A percentile compares a stretch with the other conserved stretches of the same genome.
These are phyloP conservation scores for Diaporthe sp. DNA, from an alignment of 2,329 filamentous ascomycete species.

Conservation along the genomic window DNA sequence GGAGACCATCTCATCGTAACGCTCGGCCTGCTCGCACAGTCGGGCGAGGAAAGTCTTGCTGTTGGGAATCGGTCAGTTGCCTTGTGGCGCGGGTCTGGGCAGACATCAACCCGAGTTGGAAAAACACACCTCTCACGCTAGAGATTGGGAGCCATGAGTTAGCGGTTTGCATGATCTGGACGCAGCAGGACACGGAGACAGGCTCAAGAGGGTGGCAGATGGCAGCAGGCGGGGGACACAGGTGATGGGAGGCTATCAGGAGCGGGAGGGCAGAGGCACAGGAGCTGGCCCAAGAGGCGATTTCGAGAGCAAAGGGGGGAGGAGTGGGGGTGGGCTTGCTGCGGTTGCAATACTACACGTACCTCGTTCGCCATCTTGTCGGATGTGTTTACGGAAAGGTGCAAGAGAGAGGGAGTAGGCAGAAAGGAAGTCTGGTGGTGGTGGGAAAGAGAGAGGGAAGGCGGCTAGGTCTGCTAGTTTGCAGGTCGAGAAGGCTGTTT, in stretches of 20 bases:
- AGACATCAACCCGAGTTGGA: constrained; percentile 31
- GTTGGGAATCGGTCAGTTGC: constrained; percentile 55
- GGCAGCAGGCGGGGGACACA: background rate
- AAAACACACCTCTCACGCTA: constrained; percentile 52
- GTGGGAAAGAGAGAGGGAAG: constrained; percentile 31
- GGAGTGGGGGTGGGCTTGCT: constrained; percentile 32
- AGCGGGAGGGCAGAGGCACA: constrained; percentile 1
- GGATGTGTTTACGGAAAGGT: constrained; percentile 37
- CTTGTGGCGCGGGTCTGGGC: constrained; percentile 41
- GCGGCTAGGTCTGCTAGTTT: constrained; percentile 30
- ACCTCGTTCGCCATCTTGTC: constrained; percentile 52
- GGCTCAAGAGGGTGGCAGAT: background rate
- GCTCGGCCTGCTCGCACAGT: constrained; percentile 99
- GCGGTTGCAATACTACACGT: constrained; percentile 39
- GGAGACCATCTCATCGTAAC: constrained; percentile 99
- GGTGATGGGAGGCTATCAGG: background rate
- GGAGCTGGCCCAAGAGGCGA: constrained; percentile 10
- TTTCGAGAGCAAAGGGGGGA: constrained; percentile 30
- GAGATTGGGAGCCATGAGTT: constrained; percentile 41
- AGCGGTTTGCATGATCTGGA: constrained; percentile 42
- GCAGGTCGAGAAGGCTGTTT: constrained; percentile 39
- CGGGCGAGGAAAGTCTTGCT: constrained; percentile 99
- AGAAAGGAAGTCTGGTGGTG: constrained; percentile 28
- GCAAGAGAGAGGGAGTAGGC: constrained; percentile 35
- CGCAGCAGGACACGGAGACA: background rate